phyloP scores from a whole-genome alignment of 2,329 filamentous ascomycete genomes.

The Penicillium sp. region DNA sequence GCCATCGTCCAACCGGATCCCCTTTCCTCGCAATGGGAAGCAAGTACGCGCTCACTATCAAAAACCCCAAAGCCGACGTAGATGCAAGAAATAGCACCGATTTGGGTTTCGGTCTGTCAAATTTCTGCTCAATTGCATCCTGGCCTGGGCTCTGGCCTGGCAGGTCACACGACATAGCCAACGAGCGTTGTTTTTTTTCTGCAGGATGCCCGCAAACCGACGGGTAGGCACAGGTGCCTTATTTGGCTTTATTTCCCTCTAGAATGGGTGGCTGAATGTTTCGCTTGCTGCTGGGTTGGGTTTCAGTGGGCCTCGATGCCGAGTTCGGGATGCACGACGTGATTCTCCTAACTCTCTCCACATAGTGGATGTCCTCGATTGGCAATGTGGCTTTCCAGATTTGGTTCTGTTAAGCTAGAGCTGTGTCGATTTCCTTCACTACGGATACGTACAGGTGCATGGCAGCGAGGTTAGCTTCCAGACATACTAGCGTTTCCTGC shows the following conservation, averaged over 20 bases:
- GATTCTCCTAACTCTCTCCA: not conserved
- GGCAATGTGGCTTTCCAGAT: not conserved
- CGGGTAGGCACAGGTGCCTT: conserved; percentile 5
- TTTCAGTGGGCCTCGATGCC: conserved; percentile 5
- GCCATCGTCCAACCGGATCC: not conserved
- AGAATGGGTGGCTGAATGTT: not conserved
- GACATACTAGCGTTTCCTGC: not conserved
- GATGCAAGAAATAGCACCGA: not conserved
- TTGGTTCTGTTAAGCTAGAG: not conserved
- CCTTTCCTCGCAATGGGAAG: not conserved
- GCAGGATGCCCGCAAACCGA: not conserved
- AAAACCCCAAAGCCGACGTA: not conserved
- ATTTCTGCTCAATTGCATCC: not conserved
- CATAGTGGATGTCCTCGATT: not conserved
- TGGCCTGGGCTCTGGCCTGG: not conserved
- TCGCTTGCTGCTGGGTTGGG: not conserved
- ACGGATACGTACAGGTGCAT: not conserved
- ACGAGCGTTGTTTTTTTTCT: conserved; percentile 1
- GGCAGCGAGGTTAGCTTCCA: not conserved
- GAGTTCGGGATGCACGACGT: not conserved
- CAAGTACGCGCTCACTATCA: not conserved
- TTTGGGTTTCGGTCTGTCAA: not conserved
- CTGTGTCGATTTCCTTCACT: not conserved
- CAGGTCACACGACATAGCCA: conserved; percentile 4
- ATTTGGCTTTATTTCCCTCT: not conserved